A percentile compares a stretch with the other conserved stretches of the same genome.
Evolutionary conservation across 208 protist species (phyloP).

Genomic region (Leishmania guyanensis): DNA sequence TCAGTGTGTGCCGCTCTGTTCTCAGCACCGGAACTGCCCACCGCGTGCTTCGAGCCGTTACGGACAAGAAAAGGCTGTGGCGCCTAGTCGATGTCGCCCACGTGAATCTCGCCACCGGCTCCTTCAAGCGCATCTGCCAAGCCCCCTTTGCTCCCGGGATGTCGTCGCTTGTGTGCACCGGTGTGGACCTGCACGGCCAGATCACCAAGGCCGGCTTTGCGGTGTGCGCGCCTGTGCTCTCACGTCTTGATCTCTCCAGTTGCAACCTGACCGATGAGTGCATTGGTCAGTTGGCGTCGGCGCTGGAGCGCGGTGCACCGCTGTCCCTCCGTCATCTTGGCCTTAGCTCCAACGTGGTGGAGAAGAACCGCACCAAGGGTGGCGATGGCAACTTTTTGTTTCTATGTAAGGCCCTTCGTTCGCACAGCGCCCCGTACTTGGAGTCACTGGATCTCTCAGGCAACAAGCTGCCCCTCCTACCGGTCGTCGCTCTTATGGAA

Average conservation of each 20-base stretch:
- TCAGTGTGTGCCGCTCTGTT: constrained; percentile 32
- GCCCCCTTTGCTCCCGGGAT: constrained; percentile 8
- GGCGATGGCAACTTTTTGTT: constrained; percentile 47
- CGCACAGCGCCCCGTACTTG: constrained; percentile 49
- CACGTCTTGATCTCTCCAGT: constrained; percentile 36
- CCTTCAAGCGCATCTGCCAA: constrained; percentile 38
- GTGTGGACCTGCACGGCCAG: constrained; percentile 26
- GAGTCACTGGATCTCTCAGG: constrained; percentile 51
- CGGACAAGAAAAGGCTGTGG: constrained; percentile 34
- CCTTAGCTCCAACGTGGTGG: constrained; percentile 49
- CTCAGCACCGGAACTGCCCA: constrained; percentile 31
- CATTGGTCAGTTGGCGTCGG: constrained; percentile 43
- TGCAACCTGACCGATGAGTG: constrained; percentile 48
- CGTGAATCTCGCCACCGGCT: constrained; percentile 13
- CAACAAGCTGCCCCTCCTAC: constrained; percentile 55
- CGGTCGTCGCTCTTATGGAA: constrained; percentile 60
- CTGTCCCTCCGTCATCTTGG: constrained; percentile 47
- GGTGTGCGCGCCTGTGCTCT: constrained; percentile 30
- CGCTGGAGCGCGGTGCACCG: constrained; percentile 41
- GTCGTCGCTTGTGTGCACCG: constrained; percentile 29
- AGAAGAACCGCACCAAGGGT: constrained; percentile 27
- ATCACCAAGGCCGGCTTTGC: constrained; percentile 35
- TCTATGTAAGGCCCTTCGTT: constrained; percentile 66
- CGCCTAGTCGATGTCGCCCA: constrained; percentile 31
- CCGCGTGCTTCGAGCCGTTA: constrained; percentile 41